Evolutionary conservation across 306 rosid species (phyloP), one percentile per base, ranked within the genome.

Genomic region (Canavalia ensiformis): DNA sequence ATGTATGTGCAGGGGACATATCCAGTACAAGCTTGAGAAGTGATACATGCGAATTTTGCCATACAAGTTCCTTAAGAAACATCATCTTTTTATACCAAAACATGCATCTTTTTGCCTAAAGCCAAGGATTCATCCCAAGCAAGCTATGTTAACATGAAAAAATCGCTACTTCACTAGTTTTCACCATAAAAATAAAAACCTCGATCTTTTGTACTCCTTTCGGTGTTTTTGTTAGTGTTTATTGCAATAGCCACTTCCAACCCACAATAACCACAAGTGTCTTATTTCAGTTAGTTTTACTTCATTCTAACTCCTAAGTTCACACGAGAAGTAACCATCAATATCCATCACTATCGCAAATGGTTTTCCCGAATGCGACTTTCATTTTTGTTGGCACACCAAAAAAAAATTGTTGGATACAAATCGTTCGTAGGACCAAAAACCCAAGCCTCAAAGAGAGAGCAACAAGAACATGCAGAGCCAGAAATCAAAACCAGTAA

Each of bases 231-330:
- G 5, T 42, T 31, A 31, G 11, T 29, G 50, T 3, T 42, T 31
- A 31, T 25, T 29, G 50, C 3, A 30, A 60, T 25, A 71, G 46
- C 52, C 55, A 69, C 49, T 74, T 82, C 72, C 45, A 46, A 67
- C 75, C 35, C 76, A 28, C 37, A 0, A 35, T 45, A 50, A 39
- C 50, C 59, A 50, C 25, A 55, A 31, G 41, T 4, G 42, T 7
- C 4, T 37, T 59, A 51, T 55, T 67, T 74, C 47, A 79, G 39
- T 71, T 74, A 52, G 28, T 56, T 69, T 62, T 35, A 75, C 52
- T 54, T 10, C 4, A 71, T 39, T 62, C 41, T 30, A 71, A 58
- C 57, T 73, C 44, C 39, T n/a, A 50, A 58, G 41, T 66, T 41
- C 86, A 56, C n/a, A 41, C 1, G 6, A 35, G n/a, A 37, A 52